phyloP scores from a whole-genome alignment of 1,139 yeast species.

The Lodderomyces beijingensis region DNA sequence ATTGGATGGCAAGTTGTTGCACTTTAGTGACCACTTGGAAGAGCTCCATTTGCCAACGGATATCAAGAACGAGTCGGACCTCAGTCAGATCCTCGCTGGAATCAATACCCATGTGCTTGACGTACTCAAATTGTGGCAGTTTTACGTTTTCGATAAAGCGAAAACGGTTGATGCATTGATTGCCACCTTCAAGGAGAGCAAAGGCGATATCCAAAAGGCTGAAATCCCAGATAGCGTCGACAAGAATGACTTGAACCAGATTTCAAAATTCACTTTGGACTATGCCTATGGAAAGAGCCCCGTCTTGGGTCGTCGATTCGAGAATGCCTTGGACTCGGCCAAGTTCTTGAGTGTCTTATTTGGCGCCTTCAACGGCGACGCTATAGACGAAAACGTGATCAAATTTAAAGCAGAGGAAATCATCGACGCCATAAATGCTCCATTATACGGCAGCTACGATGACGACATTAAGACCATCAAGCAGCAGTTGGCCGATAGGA shows the following conservation, averaged over 20 bases:
- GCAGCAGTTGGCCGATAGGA: slow-evolving; percentile 69
- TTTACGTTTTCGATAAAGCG: slow-evolving; percentile 62
- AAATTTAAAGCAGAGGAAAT: slow-evolving; percentile 46
- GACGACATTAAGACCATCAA: slow-evolving; percentile 62
- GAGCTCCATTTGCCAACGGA: slow-evolving; percentile 58
- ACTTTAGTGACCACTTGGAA: slow-evolving; percentile 55
- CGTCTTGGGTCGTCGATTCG: slow-evolving; percentile 37
- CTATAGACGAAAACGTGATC: slow-evolving; percentile 26
- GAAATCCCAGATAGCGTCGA: slow-evolving; percentile 17
- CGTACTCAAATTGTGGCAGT: slow-evolving; percentile 78
- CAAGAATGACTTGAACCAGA: slow-evolving; percentile 29
- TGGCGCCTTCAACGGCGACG: slow-evolving; percentile 27
- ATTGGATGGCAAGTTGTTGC: slow-evolving; percentile 63
- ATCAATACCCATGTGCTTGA: slow-evolving; percentile 63
- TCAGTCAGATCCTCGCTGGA: slow-evolving; percentile 60
- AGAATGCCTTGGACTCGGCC: slow-evolving; percentile 49
- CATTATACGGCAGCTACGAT: slow-evolving; percentile 72
- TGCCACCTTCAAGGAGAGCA: slow-evolving; percentile 35
- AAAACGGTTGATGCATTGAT: slow-evolving; percentile 29
- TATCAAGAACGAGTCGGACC: slow-evolving; percentile 47
- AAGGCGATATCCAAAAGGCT: slow-evolving; percentile 5
- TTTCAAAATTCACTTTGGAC: slow-evolving; percentile 51
- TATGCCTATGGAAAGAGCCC: slow-evolving; percentile 23
- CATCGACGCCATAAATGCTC: slow-evolving; percentile 72
- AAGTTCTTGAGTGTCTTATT: slow-evolving; percentile 46